Percentiles rank a stretch among this genome's conserved stretches.
Conservation (phyloP, 75 land plant genomes). For the Azolla pinnata region DNA sequence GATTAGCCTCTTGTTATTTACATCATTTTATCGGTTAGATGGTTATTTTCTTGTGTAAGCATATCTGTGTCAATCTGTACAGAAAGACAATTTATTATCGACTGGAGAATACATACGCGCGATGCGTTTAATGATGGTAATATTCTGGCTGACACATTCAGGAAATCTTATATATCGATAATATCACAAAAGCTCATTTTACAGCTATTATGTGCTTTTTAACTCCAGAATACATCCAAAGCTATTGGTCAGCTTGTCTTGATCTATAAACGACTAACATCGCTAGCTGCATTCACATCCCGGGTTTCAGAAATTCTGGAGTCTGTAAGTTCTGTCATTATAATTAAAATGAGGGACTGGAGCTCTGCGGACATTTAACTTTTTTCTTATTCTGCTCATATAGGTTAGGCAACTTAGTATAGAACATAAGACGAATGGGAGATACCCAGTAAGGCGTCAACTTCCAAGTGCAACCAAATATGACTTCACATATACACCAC, state of each 20-base stretch:
- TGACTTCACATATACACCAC: background rate
- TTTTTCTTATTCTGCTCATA: conserved; percentile 1
- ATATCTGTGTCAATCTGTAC: background rate
- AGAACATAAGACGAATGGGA: no score
- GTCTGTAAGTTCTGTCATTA: conserved; percentile 24
- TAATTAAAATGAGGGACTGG: background rate
- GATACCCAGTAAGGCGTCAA: no score
- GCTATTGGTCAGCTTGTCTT: conserved; percentile 39
- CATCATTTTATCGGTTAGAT: no score
- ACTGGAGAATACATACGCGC: conserved; percentile 40
- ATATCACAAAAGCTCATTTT: background rate
- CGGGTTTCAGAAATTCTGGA: conserved; percentile 39
- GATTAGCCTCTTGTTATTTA: no score
- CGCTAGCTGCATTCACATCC: conserved; percentile 35
- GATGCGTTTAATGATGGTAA: conserved; percentile 39
- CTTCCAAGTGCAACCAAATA: no score
- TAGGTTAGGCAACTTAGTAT: no score
- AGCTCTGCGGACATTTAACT: no score
- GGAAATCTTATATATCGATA: no score
- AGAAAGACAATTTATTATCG: conserved; percentile 16
- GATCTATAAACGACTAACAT: conserved; percentile 34
- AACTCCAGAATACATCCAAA: conserved; percentile 33
- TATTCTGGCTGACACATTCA: no score
- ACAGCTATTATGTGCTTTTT: conserved; percentile 2
- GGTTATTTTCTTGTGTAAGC: background rate